Conservation (phyloP, 495 filamentous ascomycete genomes). For the Daldinia caldariorum region DNA sequence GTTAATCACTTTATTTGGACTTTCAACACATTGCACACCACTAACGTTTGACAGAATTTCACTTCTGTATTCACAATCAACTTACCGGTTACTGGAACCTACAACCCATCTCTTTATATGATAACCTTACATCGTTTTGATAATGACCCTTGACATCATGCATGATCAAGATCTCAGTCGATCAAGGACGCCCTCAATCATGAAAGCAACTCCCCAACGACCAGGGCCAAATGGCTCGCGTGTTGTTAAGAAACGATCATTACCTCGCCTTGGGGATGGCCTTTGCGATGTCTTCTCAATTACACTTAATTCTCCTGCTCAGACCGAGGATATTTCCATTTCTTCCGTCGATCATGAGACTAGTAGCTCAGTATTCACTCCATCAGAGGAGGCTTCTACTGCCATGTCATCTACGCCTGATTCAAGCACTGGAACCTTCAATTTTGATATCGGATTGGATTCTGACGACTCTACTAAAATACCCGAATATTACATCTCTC, state of each 20-base stretch:
- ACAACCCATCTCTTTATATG: background rate
- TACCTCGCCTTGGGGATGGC: slow-evolving; percentile 41
- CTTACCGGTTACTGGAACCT: background rate
- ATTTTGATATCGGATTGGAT: background rate
- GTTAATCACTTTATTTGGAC: background rate
- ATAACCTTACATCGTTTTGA: background rate
- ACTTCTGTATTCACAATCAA: background rate
- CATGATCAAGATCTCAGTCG: background rate
- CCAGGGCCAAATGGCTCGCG: slow-evolving; percentile 33
- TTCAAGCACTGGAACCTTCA: background rate
- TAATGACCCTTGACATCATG: background rate
- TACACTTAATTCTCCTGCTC: background rate
- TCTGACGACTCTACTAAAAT: background rate
- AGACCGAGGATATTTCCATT: background rate
- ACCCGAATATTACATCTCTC: background rate
- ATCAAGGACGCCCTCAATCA: slow-evolving; percentile 1
- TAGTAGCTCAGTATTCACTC: slow-evolving; percentile 4
- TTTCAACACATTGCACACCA: background rate
- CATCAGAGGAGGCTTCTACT: background rate
- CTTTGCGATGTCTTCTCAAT: slow-evolving; percentile 19
- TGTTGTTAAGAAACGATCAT: slow-evolving; percentile 20
- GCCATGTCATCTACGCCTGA: slow-evolving; percentile 1
- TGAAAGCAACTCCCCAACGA: slow-evolving; percentile 22
- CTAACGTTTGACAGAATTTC: slow-evolving; percentile 2
- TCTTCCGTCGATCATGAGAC: background rate